Percentiles rank a stretch among this genome's conserved stretches.
phyloP scores from a whole-genome alignment of 2,329 filamentous ascomycete genomes.

The Mollisia scopiformis region DNA sequence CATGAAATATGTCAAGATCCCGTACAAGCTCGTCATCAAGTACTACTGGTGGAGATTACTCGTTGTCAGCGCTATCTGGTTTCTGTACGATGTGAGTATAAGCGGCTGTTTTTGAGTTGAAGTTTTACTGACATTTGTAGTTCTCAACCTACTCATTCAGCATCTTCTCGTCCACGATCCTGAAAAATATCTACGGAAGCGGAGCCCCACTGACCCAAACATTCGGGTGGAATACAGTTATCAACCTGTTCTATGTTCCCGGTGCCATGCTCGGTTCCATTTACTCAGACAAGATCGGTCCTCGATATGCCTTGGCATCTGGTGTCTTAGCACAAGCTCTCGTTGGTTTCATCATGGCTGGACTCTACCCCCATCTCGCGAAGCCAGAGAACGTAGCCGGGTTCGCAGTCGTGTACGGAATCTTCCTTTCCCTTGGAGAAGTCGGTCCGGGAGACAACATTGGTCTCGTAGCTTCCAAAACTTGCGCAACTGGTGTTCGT shows the following conservation, averaged over 20 bases:
- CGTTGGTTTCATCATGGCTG: slow-evolving; percentile 89
- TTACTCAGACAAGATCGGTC: slow-evolving; percentile 77
- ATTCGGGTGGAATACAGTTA: slow-evolving; percentile 87
- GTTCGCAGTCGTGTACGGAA: slow-evolving; percentile 79
- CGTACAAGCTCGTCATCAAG: slow-evolving; percentile 56
- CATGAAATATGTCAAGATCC: slow-evolving; percentile 49
- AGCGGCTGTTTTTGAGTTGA: background rate
- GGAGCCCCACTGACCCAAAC: slow-evolving; percentile 69
- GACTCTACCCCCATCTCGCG: slow-evolving; percentile 72
- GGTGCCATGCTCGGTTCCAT: slow-evolving; percentile 80
- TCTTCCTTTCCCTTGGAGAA: slow-evolving; percentile 79
- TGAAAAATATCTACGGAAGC: slow-evolving; percentile 64
- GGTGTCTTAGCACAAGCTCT: slow-evolving; percentile 75
- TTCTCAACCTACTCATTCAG: slow-evolving; percentile 85
- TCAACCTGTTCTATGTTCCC: slow-evolving; percentile 88
- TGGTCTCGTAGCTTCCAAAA: slow-evolving; percentile 83
- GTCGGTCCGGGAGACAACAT: slow-evolving; percentile 91
- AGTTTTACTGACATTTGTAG: slow-evolving; percentile 34
- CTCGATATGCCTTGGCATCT: slow-evolving; percentile 71
- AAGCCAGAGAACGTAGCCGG: slow-evolving; percentile 68
- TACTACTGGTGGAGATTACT: slow-evolving; percentile 78
- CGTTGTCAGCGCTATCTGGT: slow-evolving; percentile 78
- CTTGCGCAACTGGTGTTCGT: slow-evolving; percentile 83
- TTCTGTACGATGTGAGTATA: slow-evolving; percentile 68
- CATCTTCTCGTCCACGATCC: slow-evolving; percentile 80